A percentile compares a stretch with the other conserved stretches of the same genome.
Evolutionary conservation across 257 asterid species (phyloP).

Genomic region (Nicotiana noctiflora): DNA sequence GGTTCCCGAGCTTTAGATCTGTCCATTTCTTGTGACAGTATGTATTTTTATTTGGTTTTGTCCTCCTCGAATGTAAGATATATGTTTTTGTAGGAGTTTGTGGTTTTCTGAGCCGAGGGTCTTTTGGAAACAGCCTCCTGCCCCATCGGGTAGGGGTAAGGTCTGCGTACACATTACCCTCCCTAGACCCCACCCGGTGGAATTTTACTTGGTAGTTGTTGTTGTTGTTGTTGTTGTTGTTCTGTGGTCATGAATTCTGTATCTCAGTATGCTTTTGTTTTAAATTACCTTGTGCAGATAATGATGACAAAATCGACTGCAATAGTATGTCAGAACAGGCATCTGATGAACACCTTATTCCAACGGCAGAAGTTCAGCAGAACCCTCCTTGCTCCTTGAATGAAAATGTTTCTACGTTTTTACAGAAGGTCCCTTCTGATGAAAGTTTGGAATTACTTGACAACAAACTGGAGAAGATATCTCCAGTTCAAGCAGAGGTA

Average conservation of each 20-base stretch:
- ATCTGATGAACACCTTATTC: constrained; percentile 22
- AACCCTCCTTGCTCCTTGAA: not conserved
- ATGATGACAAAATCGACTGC: constrained; percentile 34
- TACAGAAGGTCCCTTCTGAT: constrained; percentile 9
- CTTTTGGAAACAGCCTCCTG: no score
- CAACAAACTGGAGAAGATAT: constrained; percentile 17
- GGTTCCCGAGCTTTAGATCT: constrained; percentile 20
- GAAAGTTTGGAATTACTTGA: constrained; percentile 16
- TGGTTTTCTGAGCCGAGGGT: no score
- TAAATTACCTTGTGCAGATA: constrained; percentile 21
- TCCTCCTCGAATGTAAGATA: not conserved
- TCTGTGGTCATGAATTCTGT: not conserved
- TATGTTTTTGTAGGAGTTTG: not conserved
- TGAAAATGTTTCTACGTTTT: not conserved
- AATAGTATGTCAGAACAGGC: constrained; percentile 30
- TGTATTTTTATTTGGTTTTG: constrained; percentile 4
- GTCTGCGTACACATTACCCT: no score
- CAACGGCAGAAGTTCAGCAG: not conserved
- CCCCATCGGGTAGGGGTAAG: no score
- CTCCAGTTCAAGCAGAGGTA: constrained; percentile 15
- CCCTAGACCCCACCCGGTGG: no score
- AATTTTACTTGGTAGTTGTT: no score
- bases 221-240: no score
- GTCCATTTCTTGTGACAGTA: constrained; percentile 38
- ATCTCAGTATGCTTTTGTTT: constrained; percentile 9